Evolutionary conservation across 495 filamentous ascomycete species (phyloP).

Genomic region (Podospora pseudocomata): DNA sequence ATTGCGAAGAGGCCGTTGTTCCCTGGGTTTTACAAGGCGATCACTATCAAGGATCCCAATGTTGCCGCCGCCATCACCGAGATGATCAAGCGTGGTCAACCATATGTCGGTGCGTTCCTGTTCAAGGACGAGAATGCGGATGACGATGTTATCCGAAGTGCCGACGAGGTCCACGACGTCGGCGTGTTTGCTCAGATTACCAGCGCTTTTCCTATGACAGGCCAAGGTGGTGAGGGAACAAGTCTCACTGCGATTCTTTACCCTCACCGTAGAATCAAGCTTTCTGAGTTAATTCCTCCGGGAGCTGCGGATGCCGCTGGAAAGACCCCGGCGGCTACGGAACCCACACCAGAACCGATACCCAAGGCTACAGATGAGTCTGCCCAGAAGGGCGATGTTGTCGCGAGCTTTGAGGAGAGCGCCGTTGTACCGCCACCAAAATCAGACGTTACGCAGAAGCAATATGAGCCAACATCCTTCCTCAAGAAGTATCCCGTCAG

Average conservation of each 20-base stretch:
- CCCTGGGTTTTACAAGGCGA: constrained; percentile 97
- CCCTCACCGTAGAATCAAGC: constrained; percentile 89
- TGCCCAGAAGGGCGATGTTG: constrained; percentile 77
- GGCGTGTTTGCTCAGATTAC: constrained; percentile 98
- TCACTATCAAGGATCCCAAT: constrained; percentile 87
- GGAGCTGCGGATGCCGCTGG: constrained; percentile 34
- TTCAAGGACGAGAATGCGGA: constrained; percentile 95
- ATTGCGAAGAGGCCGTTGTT: constrained; percentile 93
- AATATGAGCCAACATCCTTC: constrained; percentile 88
- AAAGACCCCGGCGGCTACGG: constrained; percentile 38
- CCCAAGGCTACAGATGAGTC: constrained; percentile 43
- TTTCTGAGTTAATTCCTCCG: constrained; percentile 74
- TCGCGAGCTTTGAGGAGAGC: constrained; percentile 93
- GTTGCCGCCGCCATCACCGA: constrained; percentile 89
- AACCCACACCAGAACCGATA: constrained; percentile 55
- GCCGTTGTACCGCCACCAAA: constrained; percentile 43
- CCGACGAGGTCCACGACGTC: constrained; percentile 87
- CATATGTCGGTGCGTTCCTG: constrained; percentile 93
- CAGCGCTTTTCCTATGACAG: constrained; percentile 75
- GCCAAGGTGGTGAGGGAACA: constrained; percentile 46
- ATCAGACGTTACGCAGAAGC: constrained; percentile 45
- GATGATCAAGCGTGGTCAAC: constrained; percentile 96
- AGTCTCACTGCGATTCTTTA: constrained; percentile 90
- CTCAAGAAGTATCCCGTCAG: constrained; percentile 85
- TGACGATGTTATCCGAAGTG: constrained; percentile 81